Base-by-base conservation (phyloP, 1,284 basidiomycete species). In the Trametes versicolor region DNA sequence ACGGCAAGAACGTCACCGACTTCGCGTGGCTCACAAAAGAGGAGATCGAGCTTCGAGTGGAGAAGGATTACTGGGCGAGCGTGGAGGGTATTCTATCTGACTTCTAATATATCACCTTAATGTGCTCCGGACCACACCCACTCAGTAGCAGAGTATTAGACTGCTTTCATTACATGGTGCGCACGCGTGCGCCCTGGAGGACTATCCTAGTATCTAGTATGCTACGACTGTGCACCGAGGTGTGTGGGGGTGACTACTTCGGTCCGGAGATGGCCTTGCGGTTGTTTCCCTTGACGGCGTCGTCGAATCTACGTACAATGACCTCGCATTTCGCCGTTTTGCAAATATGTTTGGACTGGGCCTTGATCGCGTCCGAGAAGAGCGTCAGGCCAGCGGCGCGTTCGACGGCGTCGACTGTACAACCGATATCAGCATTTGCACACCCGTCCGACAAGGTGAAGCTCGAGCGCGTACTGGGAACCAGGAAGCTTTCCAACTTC, bases 11-110 rank as follows among this genome's bases (percentile, higher is more conserved):
- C 60, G 81, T 92, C 62, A 80, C 82, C 56, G 93, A 94, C 71
- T 96, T 94, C 80, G 94, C 92, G 23, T 97, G 95, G 95, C 82
- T 96, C 67, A 96, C 94, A 62, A 94, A 95, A 78, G 87, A 95
- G 76, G 95, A 97, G 82, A 89, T 96, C 58, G 80, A 89, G 75
- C 78, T 85, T 47, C 83, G 83, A 50, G 87, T 94, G 34, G 82
- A 87, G 56, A 74, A 78, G 66, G 78, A 84, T 63, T 96, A 96
- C 73, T 96, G 94, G 94, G 74, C 83, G 53, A 85, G 86, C 63
- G 82, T 95, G 70, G 90, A 90, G 78, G 91, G 93, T 74, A 90
- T 96, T 77, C 81, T 96, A 70, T 93, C 92, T 59, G 90, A 93
- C 75, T 85, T 83, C 76, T 90, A 82, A 77, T 74, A 58, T 56